phyloP scores from a whole-genome alignment of 2,329 filamentous ascomycete species.

The Trichoderma simmonsii region DNA sequence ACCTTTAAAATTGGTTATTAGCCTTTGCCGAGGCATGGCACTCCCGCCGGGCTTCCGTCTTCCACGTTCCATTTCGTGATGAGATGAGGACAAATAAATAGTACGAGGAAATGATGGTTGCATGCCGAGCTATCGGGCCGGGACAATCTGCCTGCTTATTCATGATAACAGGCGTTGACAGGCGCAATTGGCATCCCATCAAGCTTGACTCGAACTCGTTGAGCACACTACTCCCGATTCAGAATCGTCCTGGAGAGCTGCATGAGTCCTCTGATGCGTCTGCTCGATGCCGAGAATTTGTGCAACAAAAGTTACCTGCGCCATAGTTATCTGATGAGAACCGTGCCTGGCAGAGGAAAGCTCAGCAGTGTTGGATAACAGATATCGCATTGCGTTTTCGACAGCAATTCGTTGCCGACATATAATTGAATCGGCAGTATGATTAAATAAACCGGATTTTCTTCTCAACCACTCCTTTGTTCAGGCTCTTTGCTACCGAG shows the following conservation, averaged over 20 bases:
- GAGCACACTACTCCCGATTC: not conserved
- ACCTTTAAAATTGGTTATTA: not conserved
- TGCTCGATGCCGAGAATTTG: conserved; percentile 3
- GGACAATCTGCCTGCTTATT: not conserved
- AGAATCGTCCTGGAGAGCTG: not conserved
- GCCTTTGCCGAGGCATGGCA: not conserved
- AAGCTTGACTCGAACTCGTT: conserved; percentile 13
- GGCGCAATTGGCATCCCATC: not conserved
- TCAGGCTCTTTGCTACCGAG: not conserved
- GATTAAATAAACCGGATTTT: not conserved
- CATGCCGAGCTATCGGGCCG: conserved; percentile 5
- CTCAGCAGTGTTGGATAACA: not conserved
- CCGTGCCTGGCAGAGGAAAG: not conserved
- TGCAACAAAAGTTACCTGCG: not conserved
- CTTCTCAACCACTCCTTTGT: not conserved
- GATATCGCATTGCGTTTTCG: not conserved
- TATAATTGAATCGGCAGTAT: not conserved
- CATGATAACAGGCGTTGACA: not conserved
- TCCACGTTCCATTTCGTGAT: not conserved
- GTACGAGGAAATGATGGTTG: not conserved
- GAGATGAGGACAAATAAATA: not conserved
- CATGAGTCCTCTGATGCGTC: not conserved
- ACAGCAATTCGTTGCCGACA: not conserved
- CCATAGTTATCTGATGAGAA: not conserved
- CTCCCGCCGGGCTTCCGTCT: not conserved